These are phyloP conservation scores for Phytophthora kernoviae DNA, from an alignment of 352 stramenopile genomes.

Conservation along the genomic window DNA sequence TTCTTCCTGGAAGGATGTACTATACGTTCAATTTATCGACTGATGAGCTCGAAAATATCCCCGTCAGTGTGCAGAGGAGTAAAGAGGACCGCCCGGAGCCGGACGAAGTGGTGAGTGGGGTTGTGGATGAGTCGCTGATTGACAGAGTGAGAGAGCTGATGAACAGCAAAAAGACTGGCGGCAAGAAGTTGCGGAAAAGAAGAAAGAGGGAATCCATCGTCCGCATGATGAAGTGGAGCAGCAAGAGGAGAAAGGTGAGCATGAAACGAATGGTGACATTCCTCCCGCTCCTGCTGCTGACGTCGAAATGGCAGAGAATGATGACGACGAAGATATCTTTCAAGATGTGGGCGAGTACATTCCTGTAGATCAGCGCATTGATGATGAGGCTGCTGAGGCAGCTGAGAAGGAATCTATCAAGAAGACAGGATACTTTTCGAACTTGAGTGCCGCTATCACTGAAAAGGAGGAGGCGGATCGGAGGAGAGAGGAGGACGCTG, in stretches of 20 bases:
- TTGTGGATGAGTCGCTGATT: conserved; percentile 58
- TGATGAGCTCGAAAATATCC: conserved; percentile 50
- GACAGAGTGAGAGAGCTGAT: conserved; percentile 41
- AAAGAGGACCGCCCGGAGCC: conserved; percentile 73
- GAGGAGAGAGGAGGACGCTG: conserved; percentile 46
- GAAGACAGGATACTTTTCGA: conserved; percentile 60
- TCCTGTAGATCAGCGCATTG: conserved; percentile 54
- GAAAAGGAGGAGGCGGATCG: conserved; percentile 50
- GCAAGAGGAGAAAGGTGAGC: background rate
- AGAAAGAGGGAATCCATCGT: conserved; percentile 17
- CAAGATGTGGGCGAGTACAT: conserved; percentile 74
- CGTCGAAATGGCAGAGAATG: conserved; percentile 23
- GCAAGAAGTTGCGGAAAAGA: conserved; percentile 61
- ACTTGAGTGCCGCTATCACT: conserved; percentile 72
- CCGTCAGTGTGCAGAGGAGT: conserved; percentile 67
- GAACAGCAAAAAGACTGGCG: conserved; percentile 19
- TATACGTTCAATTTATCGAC: conserved; percentile 69
- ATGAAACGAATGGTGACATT: conserved; percentile 6
- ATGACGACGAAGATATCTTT: conserved; percentile 80
- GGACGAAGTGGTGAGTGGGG: conserved; percentile 61
- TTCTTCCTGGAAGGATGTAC: conserved; percentile 74
- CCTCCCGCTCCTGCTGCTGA: background rate
- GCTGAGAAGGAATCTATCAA: conserved; percentile 23
- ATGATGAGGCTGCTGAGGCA: conserved; percentile 14
- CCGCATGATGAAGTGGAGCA: background rate